Conservation (phyloP, 345 rosid genomes). For the Schrenkiella parvula region DNA sequence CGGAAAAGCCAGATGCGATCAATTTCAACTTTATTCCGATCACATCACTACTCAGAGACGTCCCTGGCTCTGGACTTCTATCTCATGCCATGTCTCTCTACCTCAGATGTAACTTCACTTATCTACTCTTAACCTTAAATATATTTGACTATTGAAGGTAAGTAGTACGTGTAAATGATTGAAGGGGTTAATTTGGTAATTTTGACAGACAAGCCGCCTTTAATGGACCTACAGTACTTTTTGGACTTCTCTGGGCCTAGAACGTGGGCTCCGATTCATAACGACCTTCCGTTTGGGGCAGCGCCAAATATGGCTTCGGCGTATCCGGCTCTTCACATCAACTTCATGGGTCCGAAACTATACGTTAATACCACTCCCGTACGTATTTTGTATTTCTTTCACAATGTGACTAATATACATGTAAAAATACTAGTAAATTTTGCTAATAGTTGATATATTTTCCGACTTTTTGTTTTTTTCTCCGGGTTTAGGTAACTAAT, state of each 20-base stretch:
- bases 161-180: not conserved
- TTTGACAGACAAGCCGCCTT: slow-evolving; percentile 78
- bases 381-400: not conserved
- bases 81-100: slow-evolving; percentile 96
- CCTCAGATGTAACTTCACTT: slow-evolving; percentile 63
- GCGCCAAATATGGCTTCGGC: slow-evolving; percentile 52
- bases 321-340: slow-evolving; percentile 61
- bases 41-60: slow-evolving; percentile 72
- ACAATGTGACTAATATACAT: not conserved
- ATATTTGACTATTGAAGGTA: not conserved
- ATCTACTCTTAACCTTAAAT: not conserved
- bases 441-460: not conserved
- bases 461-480: not conserved
- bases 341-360: slow-evolving; percentile 84
- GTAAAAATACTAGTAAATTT: not conserved
- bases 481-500: slow-evolving; percentile 47
- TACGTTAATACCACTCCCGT: slow-evolving; percentile 77
- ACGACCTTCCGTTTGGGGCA: slow-evolving; percentile 81
- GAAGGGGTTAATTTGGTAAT: not conserved
- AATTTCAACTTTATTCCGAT: slow-evolving; percentile 78
- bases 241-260: slow-evolving; percentile 76
- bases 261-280: slow-evolving; percentile 88
- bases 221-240: slow-evolving; percentile 62
- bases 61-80: slow-evolving; percentile 77
- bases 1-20: slow-evolving; percentile 65